These are phyloP conservation scores for Fusarium ambrosium DNA, from an alignment of 2,329 filamentous ascomycete genomes.

Conservation along the genomic window DNA sequence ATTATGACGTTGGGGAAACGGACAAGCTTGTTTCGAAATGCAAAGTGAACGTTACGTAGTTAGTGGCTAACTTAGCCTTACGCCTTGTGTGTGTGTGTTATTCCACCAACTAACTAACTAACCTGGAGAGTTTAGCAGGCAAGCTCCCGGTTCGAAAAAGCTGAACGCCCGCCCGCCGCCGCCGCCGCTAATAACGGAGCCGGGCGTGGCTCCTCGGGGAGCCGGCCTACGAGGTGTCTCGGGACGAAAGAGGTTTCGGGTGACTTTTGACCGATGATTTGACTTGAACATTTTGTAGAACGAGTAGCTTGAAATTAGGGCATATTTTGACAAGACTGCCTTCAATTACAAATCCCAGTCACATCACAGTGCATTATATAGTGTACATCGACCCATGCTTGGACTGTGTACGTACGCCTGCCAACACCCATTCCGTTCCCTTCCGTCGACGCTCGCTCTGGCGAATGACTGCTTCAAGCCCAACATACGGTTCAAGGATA, in stretches of 20 bases:
- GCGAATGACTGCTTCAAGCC: neutral
- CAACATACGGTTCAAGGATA: neutral
- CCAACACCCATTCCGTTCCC: neutral
- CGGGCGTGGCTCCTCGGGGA: neutral
- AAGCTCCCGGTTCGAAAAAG: neutral
- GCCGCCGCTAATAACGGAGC: neutral
- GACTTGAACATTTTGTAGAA: slow-evolving; percentile 59
- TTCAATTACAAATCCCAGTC: slow-evolving; percentile 59
- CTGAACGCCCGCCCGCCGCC: neutral
- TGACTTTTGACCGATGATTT: slow-evolving; percentile 54
- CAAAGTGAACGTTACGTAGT: neutral
- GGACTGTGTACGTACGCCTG: slow-evolving; percentile 33
- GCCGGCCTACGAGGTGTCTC: slow-evolving; percentile 48
- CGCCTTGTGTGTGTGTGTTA: neutral
- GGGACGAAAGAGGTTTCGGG: neutral
- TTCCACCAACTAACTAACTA: neutral
- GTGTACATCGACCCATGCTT: slow-evolving; percentile 64
- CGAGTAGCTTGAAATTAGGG: slow-evolving; percentile 65
- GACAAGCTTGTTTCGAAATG: neutral
- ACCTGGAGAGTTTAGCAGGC: neutral
- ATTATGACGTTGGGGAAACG: too few relatives aligned
- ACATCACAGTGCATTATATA: slow-evolving; percentile 47
- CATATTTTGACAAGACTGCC: slow-evolving; percentile 65
- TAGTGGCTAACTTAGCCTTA: neutral
- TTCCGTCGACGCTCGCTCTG: neutral